Evolutionary conservation across 1,284 basidiomycete species (phyloP), one percentile per base, ranked within the genome.

Genomic region (Ceratobasidium theobromae): DNA sequence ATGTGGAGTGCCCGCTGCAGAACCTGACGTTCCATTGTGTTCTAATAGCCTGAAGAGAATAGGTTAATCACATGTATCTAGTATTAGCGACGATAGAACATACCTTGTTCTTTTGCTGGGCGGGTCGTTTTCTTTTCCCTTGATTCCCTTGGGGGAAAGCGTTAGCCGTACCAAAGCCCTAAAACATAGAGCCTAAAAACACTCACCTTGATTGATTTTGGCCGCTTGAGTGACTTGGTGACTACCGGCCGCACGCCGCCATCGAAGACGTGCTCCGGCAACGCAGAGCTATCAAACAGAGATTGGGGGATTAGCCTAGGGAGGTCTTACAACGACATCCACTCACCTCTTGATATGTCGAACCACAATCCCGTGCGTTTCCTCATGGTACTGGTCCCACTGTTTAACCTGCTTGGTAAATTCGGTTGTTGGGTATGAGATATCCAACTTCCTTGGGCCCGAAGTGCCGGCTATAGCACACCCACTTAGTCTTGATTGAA

Each of bases 331-430:
- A 45, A n/a, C 33, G 45, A 40, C 54, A 60, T 66, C 64, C 49
- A 74, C 84, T 72, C 75, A 95, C 95, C 87, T 89, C 81, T 88
- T 98, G 73, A 98, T 94, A 75, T 98, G 90, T 58, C 94, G 87
- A 21, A 99, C 89, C 52, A 93, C 84, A 69, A 99, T 93, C 25
- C 94, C 93, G 96, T 99, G 99, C 53, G 86, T 87, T 18, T 86
- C 80, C 73, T 95, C 91, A 69, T 98, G 93, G 73, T 90, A 99
- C 76, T 91, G 91, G 73, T 98, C 96, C 95, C 97, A 99, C 78
- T 86, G 80, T 76, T 96, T 97, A 73, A 96, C 94, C 66, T 92
- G 84, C 73, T 95, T 91, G n/a, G 89, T 93, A 75, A 99, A 99
- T 73, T 98, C 93, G 41, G 88, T 91, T 4, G 94, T 98, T 1